Evolutionary conservation across 495 filamentous ascomycete species (phyloP), one percentile per base, ranked within the genome.

Genomic region (Hypoxylon cercidicola): DNA sequence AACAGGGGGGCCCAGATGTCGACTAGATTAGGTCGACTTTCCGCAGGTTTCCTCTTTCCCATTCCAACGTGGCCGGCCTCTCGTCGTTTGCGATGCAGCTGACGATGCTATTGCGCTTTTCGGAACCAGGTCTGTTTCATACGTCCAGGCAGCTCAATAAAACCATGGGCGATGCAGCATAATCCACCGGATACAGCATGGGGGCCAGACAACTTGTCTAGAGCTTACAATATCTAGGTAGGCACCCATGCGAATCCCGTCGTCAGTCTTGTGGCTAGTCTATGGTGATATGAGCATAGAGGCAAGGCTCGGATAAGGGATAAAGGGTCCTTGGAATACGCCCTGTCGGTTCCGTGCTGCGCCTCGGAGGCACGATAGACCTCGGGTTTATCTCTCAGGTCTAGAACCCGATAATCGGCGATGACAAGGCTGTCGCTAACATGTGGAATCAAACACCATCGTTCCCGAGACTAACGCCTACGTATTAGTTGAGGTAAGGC

Each of bases 11-110:
- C 25, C 25, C 25, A 7, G 25, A 28, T 28, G 3, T 7, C 25
- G 25, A 3, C 25, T 28, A 28, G 25, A 28, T 28, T 28, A 28
- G 25, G 25, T 28, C 7, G 3, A 28, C 25, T 28, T 28, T 7
- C 25, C 25, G 25, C 25, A 3, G 25, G 25, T 45, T 50, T 41
- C 18, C 13, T 60, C 32, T 51, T 55, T 39, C 62, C 25, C 25
- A 7, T 28, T 28, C 25, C 25, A 3, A 28, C 7, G 3, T 28
- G 25, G 25, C 3, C 3, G 25, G 3, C 25, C 3, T 28, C 3
- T 7, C 25, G 25, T 28, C 25, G 25, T 28, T 28, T 7, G 25
- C 3, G 25, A 7, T 28, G 3, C 25, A 7, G 25, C 7, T 28
- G 3, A 7, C 25, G 25, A 28, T 28, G 25, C 25, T 7, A 28